These are phyloP conservation scores for Aspergillus ellipticus DNA, from an alignment of 495 filamentous ascomycete species.

Conservation along the genomic window DNA sequence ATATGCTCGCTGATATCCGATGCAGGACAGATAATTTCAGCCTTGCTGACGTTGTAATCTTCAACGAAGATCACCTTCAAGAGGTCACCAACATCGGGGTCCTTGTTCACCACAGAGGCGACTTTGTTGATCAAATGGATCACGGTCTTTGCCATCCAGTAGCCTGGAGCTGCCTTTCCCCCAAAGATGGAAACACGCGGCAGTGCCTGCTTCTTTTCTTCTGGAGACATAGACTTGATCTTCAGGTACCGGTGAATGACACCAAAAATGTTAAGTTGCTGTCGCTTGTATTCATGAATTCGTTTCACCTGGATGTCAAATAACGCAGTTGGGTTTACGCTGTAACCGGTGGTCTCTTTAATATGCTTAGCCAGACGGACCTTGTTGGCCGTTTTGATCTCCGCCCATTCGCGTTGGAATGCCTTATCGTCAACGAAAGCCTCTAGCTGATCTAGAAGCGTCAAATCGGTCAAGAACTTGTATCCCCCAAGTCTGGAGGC, in stretches of 20 bases:
- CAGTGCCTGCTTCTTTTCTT: conserved; percentile 81
- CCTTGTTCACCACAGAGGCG: conserved; percentile 85
- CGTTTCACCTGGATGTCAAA: conserved; percentile 99
- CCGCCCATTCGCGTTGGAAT: conserved; percentile 88
- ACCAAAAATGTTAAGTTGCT: conserved; percentile 98
- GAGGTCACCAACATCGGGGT: conserved; percentile 85
- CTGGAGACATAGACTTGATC: conserved; percentile 78
- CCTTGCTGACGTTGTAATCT: conserved; percentile 99
- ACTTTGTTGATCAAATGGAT: conserved; percentile 96
- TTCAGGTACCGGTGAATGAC: conserved; percentile 92
- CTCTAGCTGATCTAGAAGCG: conserved; percentile 78
- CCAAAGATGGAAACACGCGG: conserved; percentile 97
- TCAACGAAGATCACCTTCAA: conserved; percentile 96
- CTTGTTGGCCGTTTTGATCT: conserved; percentile 80
- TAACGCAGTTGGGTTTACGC: conserved; percentile 80
- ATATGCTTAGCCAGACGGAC: conserved; percentile 86
- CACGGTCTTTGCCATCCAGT: conserved; percentile 99
- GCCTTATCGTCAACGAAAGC: conserved; percentile 73
- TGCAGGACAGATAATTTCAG: conserved; percentile 91
- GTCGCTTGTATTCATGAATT: conserved; percentile 99
- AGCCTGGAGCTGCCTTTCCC: conserved; percentile 94
- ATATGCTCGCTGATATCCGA: conserved; percentile 98
- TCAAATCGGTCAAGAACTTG: conserved; percentile 84
- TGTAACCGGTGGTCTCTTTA: conserved; percentile 70
- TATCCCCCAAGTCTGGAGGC: conserved; percentile 80